Conservation (phyloP, 2,329 filamentous ascomycete species). For the Mariannaea elegans region DNA sequence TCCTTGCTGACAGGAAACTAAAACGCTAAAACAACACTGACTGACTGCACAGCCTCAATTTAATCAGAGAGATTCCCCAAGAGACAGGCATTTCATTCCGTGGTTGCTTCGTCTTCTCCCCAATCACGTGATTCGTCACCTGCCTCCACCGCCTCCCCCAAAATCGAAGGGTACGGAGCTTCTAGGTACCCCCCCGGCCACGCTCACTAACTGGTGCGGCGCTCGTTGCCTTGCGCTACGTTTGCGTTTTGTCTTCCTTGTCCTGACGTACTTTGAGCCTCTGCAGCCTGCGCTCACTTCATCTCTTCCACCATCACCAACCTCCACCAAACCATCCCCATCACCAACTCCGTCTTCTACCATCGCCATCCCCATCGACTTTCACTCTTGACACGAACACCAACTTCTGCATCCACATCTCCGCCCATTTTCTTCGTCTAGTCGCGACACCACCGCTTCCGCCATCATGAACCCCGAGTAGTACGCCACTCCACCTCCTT, state of each 20-base stretch:
- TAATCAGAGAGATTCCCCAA: neutral
- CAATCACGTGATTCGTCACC: conserved; percentile 42
- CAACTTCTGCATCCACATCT: conserved; percentile 8
- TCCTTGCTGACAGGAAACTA: neutral
- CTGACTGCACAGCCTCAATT: conserved; percentile 13
- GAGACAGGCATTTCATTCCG: neutral
- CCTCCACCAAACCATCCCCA: conserved; percentile 30
- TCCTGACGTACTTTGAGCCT: conserved; percentile 48
- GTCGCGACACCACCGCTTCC: conserved; percentile 34
- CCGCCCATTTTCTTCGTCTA: conserved; percentile 13
- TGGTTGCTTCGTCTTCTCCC: neutral
- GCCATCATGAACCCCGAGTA: conserved; percentile 91
- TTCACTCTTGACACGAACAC: conserved; percentile 9
- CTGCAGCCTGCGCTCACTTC: conserved; percentile 41
- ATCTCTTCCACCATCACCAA: conserved; percentile 41
- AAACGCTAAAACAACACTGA: neutral
- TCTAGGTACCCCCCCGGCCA: conserved; percentile 18
- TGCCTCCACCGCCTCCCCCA: conserved; percentile 32
- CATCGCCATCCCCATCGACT: conserved; percentile 10
- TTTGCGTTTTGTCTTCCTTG: conserved; percentile 48
- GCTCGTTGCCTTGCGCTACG: conserved; percentile 42
- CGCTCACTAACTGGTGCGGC: conserved; percentile 23
- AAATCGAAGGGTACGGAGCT: neutral
- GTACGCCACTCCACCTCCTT: conserved; percentile 64
- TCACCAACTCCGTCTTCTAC: neutral